A percentile compares a stretch with the other conserved stretches of the same genome.
Evolutionary conservation across 768 basidiomycete species (phyloP).

Genomic region (Serendipita sp.): DNA sequence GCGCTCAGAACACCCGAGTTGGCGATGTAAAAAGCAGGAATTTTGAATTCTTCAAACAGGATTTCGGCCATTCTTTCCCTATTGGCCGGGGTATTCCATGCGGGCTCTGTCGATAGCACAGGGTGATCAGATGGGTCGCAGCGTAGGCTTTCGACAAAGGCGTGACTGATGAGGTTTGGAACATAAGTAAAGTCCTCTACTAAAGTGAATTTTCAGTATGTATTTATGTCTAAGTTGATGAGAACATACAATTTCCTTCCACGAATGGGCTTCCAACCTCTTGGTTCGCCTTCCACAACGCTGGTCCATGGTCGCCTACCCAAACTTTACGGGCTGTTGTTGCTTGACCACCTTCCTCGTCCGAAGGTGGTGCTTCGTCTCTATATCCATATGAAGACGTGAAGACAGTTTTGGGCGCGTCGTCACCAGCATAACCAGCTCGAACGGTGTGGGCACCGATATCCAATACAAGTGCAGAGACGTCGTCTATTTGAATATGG

Average conservation of each 20-base stretch:
- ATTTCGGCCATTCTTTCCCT: constrained; percentile 91
- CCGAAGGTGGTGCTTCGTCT: constrained; percentile 19
- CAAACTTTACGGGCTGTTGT: constrained; percentile 37
- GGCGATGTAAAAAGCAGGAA: constrained; percentile 91
- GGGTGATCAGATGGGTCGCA: constrained; percentile 75
- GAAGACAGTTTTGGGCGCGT: constrained; percentile 81
- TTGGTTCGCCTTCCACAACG: constrained; percentile 82
- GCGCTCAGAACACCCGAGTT: constrained; percentile 89
- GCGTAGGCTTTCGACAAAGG: constrained; percentile 58
- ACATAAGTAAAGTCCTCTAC: constrained; percentile 55
- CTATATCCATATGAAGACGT: constrained; percentile 79
- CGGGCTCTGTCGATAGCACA: constrained; percentile 80
- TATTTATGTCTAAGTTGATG: background rate
- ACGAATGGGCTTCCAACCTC: constrained; percentile 67
- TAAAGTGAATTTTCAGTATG: background rate
- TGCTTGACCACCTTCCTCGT: constrained; percentile 17
- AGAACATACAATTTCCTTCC: constrained; percentile 64
- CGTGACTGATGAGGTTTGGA: constrained; percentile 54
- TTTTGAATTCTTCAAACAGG: constrained; percentile 91
- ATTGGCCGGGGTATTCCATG: constrained; percentile 91
- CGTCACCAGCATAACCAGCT: constrained; percentile 95
- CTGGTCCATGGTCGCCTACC: constrained; percentile 77
- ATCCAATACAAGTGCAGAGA: constrained; percentile 91
- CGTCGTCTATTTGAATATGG: constrained; percentile 49
- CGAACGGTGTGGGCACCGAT: constrained; percentile 80